Evolutionary conservation across 805 yeast genomes (phyloP), one percentile per base, ranked within the genome.

Genomic region (Metschnikowia matae): DNA sequence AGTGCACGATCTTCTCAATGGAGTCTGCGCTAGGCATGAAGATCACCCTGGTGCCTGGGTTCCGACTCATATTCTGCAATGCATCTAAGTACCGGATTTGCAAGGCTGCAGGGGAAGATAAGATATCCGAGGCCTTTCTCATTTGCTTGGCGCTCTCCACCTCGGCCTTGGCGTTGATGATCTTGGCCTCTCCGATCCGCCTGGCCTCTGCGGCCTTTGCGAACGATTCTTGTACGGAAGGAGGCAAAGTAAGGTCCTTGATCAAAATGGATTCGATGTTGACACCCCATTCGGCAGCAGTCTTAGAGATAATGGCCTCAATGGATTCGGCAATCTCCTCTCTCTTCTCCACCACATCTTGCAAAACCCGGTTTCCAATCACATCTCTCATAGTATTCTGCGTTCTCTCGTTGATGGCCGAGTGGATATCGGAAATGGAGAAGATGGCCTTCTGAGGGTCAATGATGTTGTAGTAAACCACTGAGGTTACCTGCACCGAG

Each of bases 71-170:
- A 53, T 71, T 73, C 67, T 83, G 88, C 82, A 84, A 81, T n/a
- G 89, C 89, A 59, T 84, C 90, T 66, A 84, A 74, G 62, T 84
- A 84, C 66, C 90, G 72, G 64, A 84, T 84, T 70, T 84, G 89
- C 87, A 84, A 83, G 29, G 89, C 90, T 13, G 89, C 81, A 57
- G 83, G 83, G 37, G 87, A 81, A 42, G 86, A 85, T 61, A 84
- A 76, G 51, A 84, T 83, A 65, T 84, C 89, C 48, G 89, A 88
- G 29, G 89, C 89, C 66, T 83, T 82, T 70, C 90, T 78, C 89
- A 84, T 84, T 56, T 83, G 75, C 65, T 83, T 83, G 47, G 89
- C 88, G 62, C 82, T 73, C 66, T 84, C 90, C 47, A 84, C 89
- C 69, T 84, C 90, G 17, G 89, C 88, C 64, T 78, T 80, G 34